Evolutionary conservation across 2,329 filamentous ascomycete species (phyloP).

Genomic region (Fusarium pseudoanthophilum): DNA sequence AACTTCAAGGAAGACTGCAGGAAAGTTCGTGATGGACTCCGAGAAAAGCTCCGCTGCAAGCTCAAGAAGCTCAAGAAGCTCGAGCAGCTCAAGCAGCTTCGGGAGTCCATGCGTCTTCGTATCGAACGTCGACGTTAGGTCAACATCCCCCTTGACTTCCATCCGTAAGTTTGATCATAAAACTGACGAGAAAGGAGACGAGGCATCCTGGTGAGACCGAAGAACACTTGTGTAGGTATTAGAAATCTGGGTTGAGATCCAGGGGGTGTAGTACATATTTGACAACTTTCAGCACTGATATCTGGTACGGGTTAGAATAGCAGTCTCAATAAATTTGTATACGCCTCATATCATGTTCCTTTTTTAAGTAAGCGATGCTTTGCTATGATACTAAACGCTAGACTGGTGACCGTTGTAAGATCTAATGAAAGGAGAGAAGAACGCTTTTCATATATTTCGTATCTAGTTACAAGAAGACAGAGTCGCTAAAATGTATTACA

Average conservation of each 20-base stretch:
- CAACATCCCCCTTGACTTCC: too few species aligned
- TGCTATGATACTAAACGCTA: not conserved
- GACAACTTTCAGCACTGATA: not conserved
- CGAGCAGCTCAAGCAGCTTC: not conserved
- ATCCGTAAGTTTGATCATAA: not conserved
- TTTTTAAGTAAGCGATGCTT: not conserved
- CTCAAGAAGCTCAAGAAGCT: not conserved
- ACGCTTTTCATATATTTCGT: conserved; percentile 38
- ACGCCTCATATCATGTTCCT: not conserved
- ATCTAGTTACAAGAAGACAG: conserved; percentile 2
- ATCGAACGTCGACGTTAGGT: not conserved
- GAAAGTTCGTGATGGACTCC: not conserved
- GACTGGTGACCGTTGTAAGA: not conserved
- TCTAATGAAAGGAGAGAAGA: not conserved
- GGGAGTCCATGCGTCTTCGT: not conserved
- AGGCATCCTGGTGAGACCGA: not conserved
- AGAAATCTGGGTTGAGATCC: not conserved
- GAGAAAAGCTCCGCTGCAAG: not conserved
- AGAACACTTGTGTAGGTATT: not conserved
- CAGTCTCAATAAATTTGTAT: not conserved
- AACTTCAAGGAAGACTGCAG: not conserved
- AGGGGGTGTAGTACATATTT: conserved; percentile 2
- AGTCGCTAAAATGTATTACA: conserved; percentile 1
- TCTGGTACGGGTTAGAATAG: not conserved
- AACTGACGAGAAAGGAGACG: not conserved